Conservation (phyloP, 2,329 filamentous ascomycete species). For the Lasiodiplodia gonubiensis region DNA sequence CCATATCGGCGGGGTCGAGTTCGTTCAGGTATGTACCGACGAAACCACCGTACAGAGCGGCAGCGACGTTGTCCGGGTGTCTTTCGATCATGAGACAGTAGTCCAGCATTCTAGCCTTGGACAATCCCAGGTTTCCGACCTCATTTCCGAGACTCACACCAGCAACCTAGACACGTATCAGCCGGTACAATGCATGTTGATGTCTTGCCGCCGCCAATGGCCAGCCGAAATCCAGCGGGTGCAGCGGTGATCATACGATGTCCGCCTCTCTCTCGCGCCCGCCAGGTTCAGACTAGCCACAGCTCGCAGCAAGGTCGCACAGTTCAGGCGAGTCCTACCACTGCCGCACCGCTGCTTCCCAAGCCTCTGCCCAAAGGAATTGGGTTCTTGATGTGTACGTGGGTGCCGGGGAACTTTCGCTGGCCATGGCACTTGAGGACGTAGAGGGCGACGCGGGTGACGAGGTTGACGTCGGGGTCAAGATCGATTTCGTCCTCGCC, state of each 20-base stretch:
- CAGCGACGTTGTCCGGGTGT: conserved; percentile 70
- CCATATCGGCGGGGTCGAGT: conserved; percentile 84
- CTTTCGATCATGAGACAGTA: conserved; percentile 92
- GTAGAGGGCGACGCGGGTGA: conserved; percentile 93
- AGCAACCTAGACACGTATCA: conserved; percentile 59
- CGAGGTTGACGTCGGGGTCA: conserved; percentile 84
- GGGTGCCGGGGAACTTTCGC: conserved; percentile 84
- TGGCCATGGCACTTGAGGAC: conserved; percentile 91
- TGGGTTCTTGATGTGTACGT: conserved; percentile 93
- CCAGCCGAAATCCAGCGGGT: conserved; percentile 9
- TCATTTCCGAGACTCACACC: conserved; percentile 93
- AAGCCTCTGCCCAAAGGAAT: conserved; percentile 92
- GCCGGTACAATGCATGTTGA: conserved; percentile 16
- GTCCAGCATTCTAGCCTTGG: conserved; percentile 84
- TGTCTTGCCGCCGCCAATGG: conserved; percentile 14
- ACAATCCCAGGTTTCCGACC: conserved; percentile 78
- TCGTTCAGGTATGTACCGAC: conserved; percentile 97
- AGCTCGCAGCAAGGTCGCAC: conserved; percentile 9
- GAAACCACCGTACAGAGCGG: conserved; percentile 93
- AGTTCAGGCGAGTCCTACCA: conserved; percentile 53
- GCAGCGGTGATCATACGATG: conserved; percentile 10
- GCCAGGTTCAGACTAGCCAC: not conserved
- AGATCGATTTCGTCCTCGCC: conserved; percentile 80
- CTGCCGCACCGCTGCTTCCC: conserved; percentile 93
- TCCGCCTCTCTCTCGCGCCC: not conserved